Evolutionary conservation across 306 rosid species (phyloP), one percentile per base, ranked within the genome.

Genomic region (Glycine latifolia): DNA sequence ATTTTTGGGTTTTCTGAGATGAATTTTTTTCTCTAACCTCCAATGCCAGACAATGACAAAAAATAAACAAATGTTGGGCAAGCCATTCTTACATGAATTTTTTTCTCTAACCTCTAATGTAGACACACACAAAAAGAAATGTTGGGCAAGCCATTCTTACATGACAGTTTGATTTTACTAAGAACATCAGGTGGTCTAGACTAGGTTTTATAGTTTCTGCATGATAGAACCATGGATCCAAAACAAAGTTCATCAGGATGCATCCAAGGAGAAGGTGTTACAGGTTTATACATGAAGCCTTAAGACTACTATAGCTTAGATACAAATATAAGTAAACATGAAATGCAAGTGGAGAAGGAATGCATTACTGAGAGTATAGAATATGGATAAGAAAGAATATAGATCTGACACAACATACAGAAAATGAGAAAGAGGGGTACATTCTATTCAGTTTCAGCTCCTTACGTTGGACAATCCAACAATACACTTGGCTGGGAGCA

Each of bases 261-360:
- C n/a, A 16, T 17, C 35, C 48, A n/a, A 47, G 16, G 20, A 77
- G 72, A 76, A 33, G 81, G 39, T 50, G 26, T 63, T 48, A 63
- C 72, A 75, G 47, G 12, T 56, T 74, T 17, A 58, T 16, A 17
- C 41, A n/a, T 41, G 55, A 47, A 74, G 43, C 26, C 68, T 20
- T 20, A 17, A 1, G n/a, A 17, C 47, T 53, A 8, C 55, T 47
- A 63, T 6, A 48, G 73, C 16, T 48, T 33, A 62, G 43, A 26
- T 62, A 52, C 58, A 62, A 31, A n/a, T 56, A n/a, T 16, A 70
- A 63, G n/a, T 33, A 63, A n/a, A 77, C 13, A 50, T 49, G 6
- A 15, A n/a, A 50, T 49, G 6, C 15, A n/a, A 46, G 49, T 62
- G 7, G 17, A 31, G 62, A 15, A 41, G 65, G 35, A 17, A 41